Base-by-base conservation (phyloP, 805 yeast genomes). In the Kregervanrija fluxuum region DNA sequence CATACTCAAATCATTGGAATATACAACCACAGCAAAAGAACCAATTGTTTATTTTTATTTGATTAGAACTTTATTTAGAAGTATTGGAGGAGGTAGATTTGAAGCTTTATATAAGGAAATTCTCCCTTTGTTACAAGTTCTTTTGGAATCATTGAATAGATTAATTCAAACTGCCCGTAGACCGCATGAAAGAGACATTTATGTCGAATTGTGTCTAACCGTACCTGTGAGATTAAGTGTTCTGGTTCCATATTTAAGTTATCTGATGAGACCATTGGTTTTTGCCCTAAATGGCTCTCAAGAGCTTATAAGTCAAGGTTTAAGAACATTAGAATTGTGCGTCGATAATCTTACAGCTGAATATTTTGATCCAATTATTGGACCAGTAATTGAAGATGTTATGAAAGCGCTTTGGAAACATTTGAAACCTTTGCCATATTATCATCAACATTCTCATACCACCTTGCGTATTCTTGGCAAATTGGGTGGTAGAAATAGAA, bases 301-400 rank as follows among this genome's bases (percentile, higher is more conserved):
- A 49, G 99, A 93, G 50, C 74, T 95, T 37, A 93, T 93, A 1
- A 80, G 90, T 40, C 99, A 93, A 63, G 99, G 99, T 38, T 68
- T 93, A 50, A 71, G 99, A 50, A 95, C 99, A 0, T 75, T 93
- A 46, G 99, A 93, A 59, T 71, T 93, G 6, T 93, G 99, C 60
- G 96, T 93, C 17, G 99, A 93, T 57, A 93, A 95, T 56, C 65
- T 93, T 48, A 95, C 98, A 0, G 95, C 98, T 0, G 95, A 90
- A 52, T 93, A 90, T 62, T 89, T 93, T 62, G 99, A 93, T 56
- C 98, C 99, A 2, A 90, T 93, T 59, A 81, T 93, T 48, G 97
- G 90, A 57, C 98, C 99, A 0, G 97, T 90, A 2, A 81, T 91
- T 43, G 95, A 86, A 48, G 97, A 93, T 54, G 89, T 95, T 1